A percentile compares a stretch with the other conserved stretches of the same genome.
These are phyloP conservation scores for Aspergillus intermedius DNA, from an alignment of 2,329 filamentous ascomycete genomes.

Conservation along the genomic window DNA sequence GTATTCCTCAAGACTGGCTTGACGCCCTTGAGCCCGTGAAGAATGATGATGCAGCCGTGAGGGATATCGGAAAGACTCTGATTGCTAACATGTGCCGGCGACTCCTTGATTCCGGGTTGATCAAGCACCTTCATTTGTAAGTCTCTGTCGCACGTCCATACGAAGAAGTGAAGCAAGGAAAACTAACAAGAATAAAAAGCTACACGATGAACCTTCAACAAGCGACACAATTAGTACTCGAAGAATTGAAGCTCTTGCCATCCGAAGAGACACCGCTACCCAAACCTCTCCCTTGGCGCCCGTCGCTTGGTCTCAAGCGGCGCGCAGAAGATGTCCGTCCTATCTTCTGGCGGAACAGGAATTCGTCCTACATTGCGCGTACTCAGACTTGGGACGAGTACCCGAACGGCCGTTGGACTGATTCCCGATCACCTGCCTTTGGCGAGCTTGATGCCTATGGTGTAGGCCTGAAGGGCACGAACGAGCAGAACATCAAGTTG, in stretches of 20 bases:
- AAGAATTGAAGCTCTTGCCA: conserved; percentile 78
- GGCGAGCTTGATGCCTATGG: conserved; percentile 93
- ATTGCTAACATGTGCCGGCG: conserved; percentile 86
- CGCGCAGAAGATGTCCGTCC: conserved; percentile 92
- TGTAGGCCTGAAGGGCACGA: conserved; percentile 86
- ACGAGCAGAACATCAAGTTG: conserved; percentile 89
- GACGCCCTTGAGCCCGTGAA: conserved; percentile 83
- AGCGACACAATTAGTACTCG: conserved; percentile 86
- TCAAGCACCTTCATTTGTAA: conserved; percentile 83
- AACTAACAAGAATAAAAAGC: conserved; percentile 25
- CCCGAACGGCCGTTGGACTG: conserved; percentile 97
- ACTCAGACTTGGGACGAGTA: conserved; percentile 99
- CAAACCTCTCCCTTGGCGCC: conserved; percentile 91
- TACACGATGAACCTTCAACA: conserved; percentile 99
- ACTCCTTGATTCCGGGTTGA: conserved; percentile 70
- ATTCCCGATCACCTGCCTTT: conserved; percentile 91
- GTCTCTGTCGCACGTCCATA: conserved; percentile 13
- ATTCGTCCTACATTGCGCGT: conserved; percentile 88
- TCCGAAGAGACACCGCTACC: conserved; percentile 70
- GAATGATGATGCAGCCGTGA: conserved; percentile 89
- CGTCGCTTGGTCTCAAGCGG: conserved; percentile 81
- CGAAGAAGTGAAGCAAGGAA: background rate
- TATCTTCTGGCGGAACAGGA: conserved; percentile 97
- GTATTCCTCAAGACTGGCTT: conserved; percentile 74
- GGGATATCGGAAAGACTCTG: conserved; percentile 79